These are phyloP conservation scores for Globisporangium mamillatum DNA, from an alignment of 352 stramenopile genomes.

Conservation along the genomic window DNA sequence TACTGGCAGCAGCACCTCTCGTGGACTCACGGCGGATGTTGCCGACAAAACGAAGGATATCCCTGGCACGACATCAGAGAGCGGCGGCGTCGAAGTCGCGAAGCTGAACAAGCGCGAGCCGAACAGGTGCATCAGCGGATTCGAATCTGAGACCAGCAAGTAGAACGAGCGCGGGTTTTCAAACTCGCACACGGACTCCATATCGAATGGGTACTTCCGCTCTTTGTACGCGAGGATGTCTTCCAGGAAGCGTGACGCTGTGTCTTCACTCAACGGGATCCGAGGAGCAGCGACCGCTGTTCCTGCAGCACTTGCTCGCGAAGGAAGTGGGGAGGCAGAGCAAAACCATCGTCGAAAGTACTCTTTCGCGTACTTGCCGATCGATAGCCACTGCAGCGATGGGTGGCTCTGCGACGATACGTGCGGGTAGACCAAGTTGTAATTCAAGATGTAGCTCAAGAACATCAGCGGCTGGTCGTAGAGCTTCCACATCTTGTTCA, in stretches of 20 bases:
- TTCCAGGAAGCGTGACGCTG: constrained; percentile 63
- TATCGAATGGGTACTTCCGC: constrained; percentile 72
- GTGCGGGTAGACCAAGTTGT: constrained; percentile 54
- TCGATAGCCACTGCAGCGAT: constrained; percentile 66
- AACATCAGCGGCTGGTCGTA: constrained; percentile 76
- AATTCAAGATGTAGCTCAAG: constrained; percentile 72
- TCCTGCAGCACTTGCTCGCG: neutral
- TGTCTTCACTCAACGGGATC: constrained; percentile 44
- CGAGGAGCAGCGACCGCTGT: neutral
- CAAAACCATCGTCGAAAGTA: constrained; percentile 78
- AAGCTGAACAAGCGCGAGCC: constrained; percentile 73
- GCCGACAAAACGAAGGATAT: constrained; percentile 59
- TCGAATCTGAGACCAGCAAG: constrained; percentile 71
- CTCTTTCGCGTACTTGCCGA: constrained; percentile 75
- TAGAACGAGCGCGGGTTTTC: constrained; percentile 76
- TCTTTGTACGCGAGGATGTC: constrained; percentile 75
- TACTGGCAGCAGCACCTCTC: constrained; percentile 39
- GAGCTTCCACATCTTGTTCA: constrained; percentile 72
- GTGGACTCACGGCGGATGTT: constrained; percentile 28
- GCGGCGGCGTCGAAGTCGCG: constrained; percentile 45
- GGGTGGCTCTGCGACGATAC: constrained; percentile 46
- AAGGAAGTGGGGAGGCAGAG: constrained; percentile 9
- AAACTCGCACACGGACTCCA: constrained; percentile 70
- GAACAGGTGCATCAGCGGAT: constrained; percentile 75
- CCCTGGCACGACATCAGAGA: constrained; percentile 36